phyloP scores from a whole-genome alignment of 495 filamentous ascomycete genomes.

The Daldinia concentrica region DNA sequence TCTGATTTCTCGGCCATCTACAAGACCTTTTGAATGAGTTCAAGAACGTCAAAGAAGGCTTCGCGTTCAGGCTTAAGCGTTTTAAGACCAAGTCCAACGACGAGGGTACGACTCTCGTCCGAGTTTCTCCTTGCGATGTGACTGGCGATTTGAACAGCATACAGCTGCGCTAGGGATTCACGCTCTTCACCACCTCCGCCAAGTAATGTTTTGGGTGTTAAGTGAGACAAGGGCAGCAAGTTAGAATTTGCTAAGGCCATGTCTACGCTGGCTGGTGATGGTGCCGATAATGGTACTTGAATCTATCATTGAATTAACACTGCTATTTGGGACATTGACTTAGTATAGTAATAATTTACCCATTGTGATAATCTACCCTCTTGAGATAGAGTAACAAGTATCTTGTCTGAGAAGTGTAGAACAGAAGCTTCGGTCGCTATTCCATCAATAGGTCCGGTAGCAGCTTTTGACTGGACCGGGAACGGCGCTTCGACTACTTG shows the following conservation, averaged over 20 bases:
- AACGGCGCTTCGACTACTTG: conserved; percentile 62
- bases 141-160: conserved; percentile 87
- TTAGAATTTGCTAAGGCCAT: conserved; percentile 62
- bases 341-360: conserved; percentile 62
- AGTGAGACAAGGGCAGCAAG: conserved; percentile 75
- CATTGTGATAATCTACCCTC: conserved; percentile 88
- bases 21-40: conserved; percentile 73
- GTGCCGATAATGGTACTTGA: conserved; percentile 82
- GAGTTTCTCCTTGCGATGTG: conserved; percentile 75
- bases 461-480: conserved; percentile 77
- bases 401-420: conserved; percentile 86
- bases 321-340: not conserved
- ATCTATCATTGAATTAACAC: conserved; percentile 62
- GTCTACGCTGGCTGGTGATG: conserved; percentile 66
- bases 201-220: conserved; percentile 88
- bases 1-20: conserved; percentile 31
- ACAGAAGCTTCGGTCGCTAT: conserved; percentile 75
- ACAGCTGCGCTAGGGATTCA: conserved; percentile 85
- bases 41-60: conserved; percentile 83
- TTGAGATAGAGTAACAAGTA: conserved; percentile 89
- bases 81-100: conserved; percentile 83
- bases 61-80: conserved; percentile 70
- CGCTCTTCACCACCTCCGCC: conserved; percentile 83
- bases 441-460: conserved; percentile 70
- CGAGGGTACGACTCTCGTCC: conserved; percentile 78